Evolutionary conservation across 2,329 filamentous ascomycete genomes (phyloP).

Genomic region (Nigrospora oryzae): DNA sequence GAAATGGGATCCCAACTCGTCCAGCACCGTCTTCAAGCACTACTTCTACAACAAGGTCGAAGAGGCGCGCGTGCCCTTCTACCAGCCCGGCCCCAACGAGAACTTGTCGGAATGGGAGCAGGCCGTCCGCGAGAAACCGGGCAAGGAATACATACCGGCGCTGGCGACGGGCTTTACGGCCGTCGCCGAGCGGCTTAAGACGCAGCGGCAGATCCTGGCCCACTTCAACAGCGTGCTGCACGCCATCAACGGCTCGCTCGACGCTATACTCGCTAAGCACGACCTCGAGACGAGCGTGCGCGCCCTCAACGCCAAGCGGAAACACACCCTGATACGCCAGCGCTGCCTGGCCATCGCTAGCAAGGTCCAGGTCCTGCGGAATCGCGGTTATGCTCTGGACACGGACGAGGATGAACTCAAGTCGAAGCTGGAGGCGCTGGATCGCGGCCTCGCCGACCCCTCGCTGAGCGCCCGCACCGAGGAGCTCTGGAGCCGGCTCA

Average conservation of each 20-base stretch:
- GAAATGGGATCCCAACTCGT: slow-evolving; percentile 65
- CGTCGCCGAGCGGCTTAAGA: slow-evolving; percentile 62
- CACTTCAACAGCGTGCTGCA: slow-evolving; percentile 67
- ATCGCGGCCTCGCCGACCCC: slow-evolving; percentile 65
- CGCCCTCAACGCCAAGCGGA: slow-evolving; percentile 62
- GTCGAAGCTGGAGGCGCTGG: slow-evolving; percentile 60
- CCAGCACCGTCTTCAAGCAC: slow-evolving; percentile 67
- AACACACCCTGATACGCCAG: slow-evolving; percentile 65
- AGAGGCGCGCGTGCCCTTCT: slow-evolving; percentile 66
- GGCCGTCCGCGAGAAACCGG: slow-evolving; percentile 71
- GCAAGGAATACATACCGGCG: slow-evolving; percentile 67
- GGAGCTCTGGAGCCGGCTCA: slow-evolving; percentile 78
- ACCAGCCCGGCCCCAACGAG: slow-evolving; percentile 60
- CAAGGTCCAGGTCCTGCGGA: slow-evolving; percentile 72
- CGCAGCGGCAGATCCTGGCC: slow-evolving; percentile 61
- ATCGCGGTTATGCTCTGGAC: slow-evolving; percentile 73
- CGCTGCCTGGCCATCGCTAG: slow-evolving; percentile 68
- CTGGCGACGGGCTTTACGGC: slow-evolving; percentile 66
- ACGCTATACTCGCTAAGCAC: slow-evolving; percentile 65
- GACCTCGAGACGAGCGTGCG: slow-evolving; percentile 70
- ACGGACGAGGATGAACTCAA: slow-evolving; percentile 72
- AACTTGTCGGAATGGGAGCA: slow-evolving; percentile 78
- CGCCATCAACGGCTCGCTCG: slow-evolving; percentile 68
- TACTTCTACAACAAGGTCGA: slow-evolving; percentile 86
- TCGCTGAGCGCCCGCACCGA: slow-evolving; percentile 68